These are phyloP conservation scores for Ceriops decandra DNA, from an alignment of 345 rosid species.

Conservation along the genomic window DNA sequence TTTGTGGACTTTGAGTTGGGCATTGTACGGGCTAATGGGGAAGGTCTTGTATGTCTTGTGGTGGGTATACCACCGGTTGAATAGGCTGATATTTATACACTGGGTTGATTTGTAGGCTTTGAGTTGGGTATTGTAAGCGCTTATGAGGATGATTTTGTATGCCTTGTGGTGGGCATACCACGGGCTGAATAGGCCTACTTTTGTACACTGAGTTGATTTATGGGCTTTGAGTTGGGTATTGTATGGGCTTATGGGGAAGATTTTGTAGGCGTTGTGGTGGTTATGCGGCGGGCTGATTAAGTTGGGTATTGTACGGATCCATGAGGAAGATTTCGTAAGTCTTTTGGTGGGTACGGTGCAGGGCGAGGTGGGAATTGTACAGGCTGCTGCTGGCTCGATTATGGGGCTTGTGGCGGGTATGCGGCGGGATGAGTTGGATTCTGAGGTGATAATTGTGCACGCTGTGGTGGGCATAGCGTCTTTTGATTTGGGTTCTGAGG, in stretches of 20 bases:
- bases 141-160: too few relatives aligned
- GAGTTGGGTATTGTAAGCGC: too few relatives aligned
- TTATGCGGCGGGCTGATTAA: too few relatives aligned
- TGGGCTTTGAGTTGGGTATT: background rate
- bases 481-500: background rate
- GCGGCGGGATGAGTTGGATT: background rate
- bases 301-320: too few relatives aligned
- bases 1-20: too few relatives aligned
- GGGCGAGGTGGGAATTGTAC: conserved; percentile 8
- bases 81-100: background rate
- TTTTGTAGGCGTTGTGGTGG: too few relatives aligned
- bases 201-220: too few relatives aligned
- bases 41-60: background rate
- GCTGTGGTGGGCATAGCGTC: background rate
- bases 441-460: background rate
- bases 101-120: background rate
- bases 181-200: too few relatives aligned
- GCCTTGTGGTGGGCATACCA: too few relatives aligned
- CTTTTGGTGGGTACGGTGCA: background rate
- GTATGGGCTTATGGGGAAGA: too few relatives aligned
- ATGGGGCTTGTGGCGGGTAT: background rate
- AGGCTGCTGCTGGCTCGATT: background rate
- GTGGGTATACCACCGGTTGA: background rate
- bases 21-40: too few relatives aligned
- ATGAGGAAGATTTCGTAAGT: background rate